These are phyloP conservation scores for Symbiotaphrina buchneri DNA, from an alignment of 495 filamentous ascomycete genomes.

Conservation along the genomic window DNA sequence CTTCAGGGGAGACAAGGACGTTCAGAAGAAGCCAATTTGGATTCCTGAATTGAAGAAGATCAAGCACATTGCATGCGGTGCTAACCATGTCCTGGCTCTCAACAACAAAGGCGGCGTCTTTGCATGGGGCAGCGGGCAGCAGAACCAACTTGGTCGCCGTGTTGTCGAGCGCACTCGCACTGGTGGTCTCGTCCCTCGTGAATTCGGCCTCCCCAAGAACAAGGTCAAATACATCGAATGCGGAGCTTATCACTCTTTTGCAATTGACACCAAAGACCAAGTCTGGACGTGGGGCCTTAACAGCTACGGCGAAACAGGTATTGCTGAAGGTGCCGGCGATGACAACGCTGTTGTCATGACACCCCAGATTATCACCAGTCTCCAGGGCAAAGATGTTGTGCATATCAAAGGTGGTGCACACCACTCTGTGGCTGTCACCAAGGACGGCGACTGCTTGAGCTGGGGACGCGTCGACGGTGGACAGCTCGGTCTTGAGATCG, in stretches of 20 bases:
- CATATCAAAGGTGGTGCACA: constrained; percentile 43
- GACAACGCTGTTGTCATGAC: constrained; percentile 31
- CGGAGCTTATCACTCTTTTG: constrained; percentile 56
- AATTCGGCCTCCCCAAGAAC: constrained; percentile 40
- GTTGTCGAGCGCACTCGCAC: constrained; percentile 34
- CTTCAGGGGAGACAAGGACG: constrained; percentile 22
- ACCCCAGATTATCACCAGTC: constrained; percentile 33
- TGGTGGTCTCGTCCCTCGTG: constrained; percentile 40
- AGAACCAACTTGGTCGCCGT: constrained; percentile 52
- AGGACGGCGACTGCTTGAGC: constrained; percentile 34
- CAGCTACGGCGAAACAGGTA: constrained; percentile 63
- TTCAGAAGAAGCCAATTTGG: constrained; percentile 20
- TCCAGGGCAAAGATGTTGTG: constrained; percentile 26
- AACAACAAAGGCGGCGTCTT: constrained; percentile 40
- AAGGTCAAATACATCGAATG: constrained; percentile 30
- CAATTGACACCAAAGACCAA: constrained; percentile 43
- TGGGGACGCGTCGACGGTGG: constrained; percentile 48
- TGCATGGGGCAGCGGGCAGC: constrained; percentile 53
- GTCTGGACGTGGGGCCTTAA: constrained; percentile 79
- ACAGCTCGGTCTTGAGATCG: constrained; percentile 32
- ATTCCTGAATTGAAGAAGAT: constrained; percentile 37
- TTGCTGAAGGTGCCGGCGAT: constrained; percentile 43
- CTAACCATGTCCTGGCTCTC: constrained; percentile 51
- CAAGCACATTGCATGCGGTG: constrained; percentile 32
- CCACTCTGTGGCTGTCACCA: constrained; percentile 39